phyloP scores from a whole-genome alignment of 2,329 filamentous ascomycete genomes.

The Clarireedia monteithiana region DNA sequence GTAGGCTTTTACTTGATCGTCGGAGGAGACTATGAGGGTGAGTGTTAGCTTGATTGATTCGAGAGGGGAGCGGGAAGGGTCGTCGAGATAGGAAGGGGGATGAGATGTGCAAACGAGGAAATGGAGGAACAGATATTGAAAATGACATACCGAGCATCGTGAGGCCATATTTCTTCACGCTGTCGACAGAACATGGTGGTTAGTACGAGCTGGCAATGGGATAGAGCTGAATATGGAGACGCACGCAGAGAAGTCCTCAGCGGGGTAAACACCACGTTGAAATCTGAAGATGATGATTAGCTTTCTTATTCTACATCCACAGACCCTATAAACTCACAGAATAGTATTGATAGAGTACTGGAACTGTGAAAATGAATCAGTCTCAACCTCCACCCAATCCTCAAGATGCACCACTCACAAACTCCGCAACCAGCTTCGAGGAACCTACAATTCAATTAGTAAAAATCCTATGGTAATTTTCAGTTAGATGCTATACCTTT shows the following conservation, averaged over 20 bases:
- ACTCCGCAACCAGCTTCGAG: constrained; percentile 87
- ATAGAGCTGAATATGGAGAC: constrained; percentile 26
- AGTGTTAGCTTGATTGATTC: background rate
- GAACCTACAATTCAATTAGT: constrained; percentile 43
- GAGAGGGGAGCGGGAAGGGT: background rate
- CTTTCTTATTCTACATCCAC: background rate
- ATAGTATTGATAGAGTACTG: constrained; percentile 99
- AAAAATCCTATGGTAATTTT: constrained; percentile 1
- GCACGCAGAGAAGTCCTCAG: constrained; percentile 91
- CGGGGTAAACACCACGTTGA: constrained; percentile 78
- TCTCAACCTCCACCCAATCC: background rate
- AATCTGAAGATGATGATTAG: constrained; percentile 47
- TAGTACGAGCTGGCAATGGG: constrained; percentile 1
- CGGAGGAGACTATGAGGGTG: constrained; percentile 63
- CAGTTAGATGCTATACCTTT: constrained; percentile 53
- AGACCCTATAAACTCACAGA: constrained; percentile 47
- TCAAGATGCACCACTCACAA: constrained; percentile 51
- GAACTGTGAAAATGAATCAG: constrained; percentile 47
- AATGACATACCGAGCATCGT: constrained; percentile 40
- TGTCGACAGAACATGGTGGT: constrained; percentile 20
- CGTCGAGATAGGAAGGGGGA: background rate
- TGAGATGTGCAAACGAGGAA: too few species aligned
- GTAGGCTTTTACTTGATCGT: constrained; percentile 98
- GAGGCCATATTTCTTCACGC: constrained; percentile 97
- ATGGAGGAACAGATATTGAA: background rate